A percentile compares a stretch with the other conserved stretches of the same genome.
Evolutionary conservation across 1,139 yeast genomes (phyloP).

Genomic region (Ogataea hybrid): DNA sequence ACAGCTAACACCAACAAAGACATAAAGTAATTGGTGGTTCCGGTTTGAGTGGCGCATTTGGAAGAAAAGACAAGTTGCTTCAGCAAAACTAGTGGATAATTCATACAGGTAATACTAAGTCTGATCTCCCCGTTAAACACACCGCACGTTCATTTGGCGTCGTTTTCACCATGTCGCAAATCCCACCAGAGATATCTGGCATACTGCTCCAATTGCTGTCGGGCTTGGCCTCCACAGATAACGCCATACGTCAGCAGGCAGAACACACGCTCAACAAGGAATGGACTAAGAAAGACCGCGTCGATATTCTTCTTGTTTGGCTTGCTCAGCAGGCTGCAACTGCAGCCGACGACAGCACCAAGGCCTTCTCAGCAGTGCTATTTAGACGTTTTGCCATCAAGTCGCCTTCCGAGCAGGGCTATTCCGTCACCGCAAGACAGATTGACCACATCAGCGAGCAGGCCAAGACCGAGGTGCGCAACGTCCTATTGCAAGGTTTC

Average conservation of each 20-base stretch:
- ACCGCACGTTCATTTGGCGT: slow-evolving; percentile 5
- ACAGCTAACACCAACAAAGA: neutral
- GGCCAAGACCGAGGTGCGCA: slow-evolving; percentile 62
- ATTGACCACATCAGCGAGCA: slow-evolving; percentile 65
- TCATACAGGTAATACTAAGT: neutral
- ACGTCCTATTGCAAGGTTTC: slow-evolving; percentile 71
- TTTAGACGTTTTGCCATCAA: slow-evolving; percentile 85
- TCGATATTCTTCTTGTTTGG: slow-evolving; percentile 70
- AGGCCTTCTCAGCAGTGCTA: slow-evolving; percentile 79
- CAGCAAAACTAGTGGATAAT: too few species aligned
- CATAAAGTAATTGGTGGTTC: neutral
- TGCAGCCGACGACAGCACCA: slow-evolving; percentile 54
- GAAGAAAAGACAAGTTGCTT: neutral
- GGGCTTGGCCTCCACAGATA: slow-evolving; percentile 77
- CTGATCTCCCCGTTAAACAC: neutral
- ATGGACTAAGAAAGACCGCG: slow-evolving; percentile 65
- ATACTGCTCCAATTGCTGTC: slow-evolving; percentile 58
- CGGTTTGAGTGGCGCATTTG: neutral
- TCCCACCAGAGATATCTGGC: slow-evolving; percentile 61
- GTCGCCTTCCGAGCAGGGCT: slow-evolving; percentile 57
- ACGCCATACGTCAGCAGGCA: slow-evolving; percentile 69
- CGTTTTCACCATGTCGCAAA: slow-evolving; percentile 43
- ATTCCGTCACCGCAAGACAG: slow-evolving; percentile 68
- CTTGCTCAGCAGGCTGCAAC: slow-evolving; percentile 76
- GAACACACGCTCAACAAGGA: slow-evolving; percentile 70